Conservation (phyloP, 148 eudicot genomes). For the Amaranthus palmeri region DNA sequence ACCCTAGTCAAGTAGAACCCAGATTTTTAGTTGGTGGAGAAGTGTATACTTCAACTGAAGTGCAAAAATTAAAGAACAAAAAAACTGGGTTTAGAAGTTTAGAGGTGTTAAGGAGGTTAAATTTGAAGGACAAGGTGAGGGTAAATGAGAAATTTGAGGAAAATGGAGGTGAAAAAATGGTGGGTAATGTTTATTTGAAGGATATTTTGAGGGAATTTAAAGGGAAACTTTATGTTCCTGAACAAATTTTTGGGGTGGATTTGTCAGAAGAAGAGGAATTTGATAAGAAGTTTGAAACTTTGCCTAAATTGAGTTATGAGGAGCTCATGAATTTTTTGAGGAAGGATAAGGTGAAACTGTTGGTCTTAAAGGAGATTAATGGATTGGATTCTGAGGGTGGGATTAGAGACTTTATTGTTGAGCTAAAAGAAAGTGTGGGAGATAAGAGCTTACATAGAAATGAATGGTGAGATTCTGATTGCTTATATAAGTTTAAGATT, state of each 20-base stretch:
- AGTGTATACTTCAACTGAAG: slow-evolving; percentile 58
- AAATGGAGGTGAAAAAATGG: slow-evolving; percentile 22
- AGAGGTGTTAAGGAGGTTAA: slow-evolving; percentile 41
- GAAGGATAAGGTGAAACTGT: slow-evolving; percentile 57
- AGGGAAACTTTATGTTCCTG: slow-evolving; percentile 89
- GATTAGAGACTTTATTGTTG: slow-evolving; percentile 58
- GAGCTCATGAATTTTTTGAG: slow-evolving; percentile 50
- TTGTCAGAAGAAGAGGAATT: slow-evolving; percentile 77
- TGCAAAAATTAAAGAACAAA: slow-evolving; percentile 34
- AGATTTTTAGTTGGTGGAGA: slow-evolving; percentile 47
- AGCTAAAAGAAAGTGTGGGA: slow-evolving; percentile 70
- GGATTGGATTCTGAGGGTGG: slow-evolving; percentile 31
- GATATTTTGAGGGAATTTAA: slow-evolving; percentile 73
- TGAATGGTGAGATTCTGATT: slow-evolving; percentile 48
- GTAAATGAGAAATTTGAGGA: slow-evolving; percentile 29
- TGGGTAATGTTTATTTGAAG: slow-evolving; percentile 54
- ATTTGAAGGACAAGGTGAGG: slow-evolving; percentile 29
- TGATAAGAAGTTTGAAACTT: slow-evolving; percentile 39
- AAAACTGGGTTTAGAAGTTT: slow-evolving; percentile 26
- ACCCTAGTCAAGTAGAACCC: slow-evolving; percentile 92
- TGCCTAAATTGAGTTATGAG: slow-evolving; percentile 60
- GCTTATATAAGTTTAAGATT: not conserved
- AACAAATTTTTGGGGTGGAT: slow-evolving; percentile 53
- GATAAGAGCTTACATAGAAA: slow-evolving; percentile 69
- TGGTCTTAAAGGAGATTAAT: slow-evolving; percentile 52